These are phyloP conservation scores for Neurospora tetrasperma DNA, from an alignment of 495 filamentous ascomycete genomes.

Conservation along the genomic window DNA sequence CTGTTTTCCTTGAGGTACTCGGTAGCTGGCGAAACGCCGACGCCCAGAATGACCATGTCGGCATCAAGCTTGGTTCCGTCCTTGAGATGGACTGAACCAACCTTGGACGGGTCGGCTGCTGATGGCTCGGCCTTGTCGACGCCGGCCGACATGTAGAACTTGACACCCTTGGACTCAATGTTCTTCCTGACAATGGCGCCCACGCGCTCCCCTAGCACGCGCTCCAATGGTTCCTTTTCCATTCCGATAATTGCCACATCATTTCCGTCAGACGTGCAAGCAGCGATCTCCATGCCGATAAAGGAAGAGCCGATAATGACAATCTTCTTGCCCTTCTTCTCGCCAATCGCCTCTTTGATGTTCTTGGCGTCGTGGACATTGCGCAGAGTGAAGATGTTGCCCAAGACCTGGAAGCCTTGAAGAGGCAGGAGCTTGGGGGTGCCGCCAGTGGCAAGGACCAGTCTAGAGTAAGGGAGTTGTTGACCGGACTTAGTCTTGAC, in stretches of 20 bases:
- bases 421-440: conserved; percentile 68
- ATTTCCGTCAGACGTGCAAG: conserved; percentile 62
- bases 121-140: conserved; percentile 77
- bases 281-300: conserved; percentile 93
- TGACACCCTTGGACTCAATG: conserved; percentile 76
- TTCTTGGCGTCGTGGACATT: conserved; percentile 60
- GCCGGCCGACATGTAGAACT: conserved; percentile 68
- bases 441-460: conserved; percentile 82
- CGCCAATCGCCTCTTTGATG: conserved; percentile 69
- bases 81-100: conserved; percentile 76
- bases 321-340: conserved; percentile 63
- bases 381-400: conserved; percentile 78
- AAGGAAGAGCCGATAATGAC: conserved; percentile 87
- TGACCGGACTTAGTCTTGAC: conserved; percentile 64
- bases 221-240: conserved; percentile 78
- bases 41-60: conserved; percentile 83
- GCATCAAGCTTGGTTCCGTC: conserved; percentile 76
- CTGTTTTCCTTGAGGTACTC: conserved; percentile 69
- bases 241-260: conserved; percentile 85
- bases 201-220: conserved; percentile 73
- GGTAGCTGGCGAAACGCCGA: conserved; percentile 81
- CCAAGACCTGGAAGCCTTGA: conserved; percentile 73
- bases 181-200: conserved; percentile 67
- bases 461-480: conserved; percentile 68
- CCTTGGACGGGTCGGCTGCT: conserved; percentile 47